Evolutionary conservation across 1,284 basidiomycete species (phyloP), one percentile per base, ranked within the genome.

Genomic region (Cryptococcus sp.): DNA sequence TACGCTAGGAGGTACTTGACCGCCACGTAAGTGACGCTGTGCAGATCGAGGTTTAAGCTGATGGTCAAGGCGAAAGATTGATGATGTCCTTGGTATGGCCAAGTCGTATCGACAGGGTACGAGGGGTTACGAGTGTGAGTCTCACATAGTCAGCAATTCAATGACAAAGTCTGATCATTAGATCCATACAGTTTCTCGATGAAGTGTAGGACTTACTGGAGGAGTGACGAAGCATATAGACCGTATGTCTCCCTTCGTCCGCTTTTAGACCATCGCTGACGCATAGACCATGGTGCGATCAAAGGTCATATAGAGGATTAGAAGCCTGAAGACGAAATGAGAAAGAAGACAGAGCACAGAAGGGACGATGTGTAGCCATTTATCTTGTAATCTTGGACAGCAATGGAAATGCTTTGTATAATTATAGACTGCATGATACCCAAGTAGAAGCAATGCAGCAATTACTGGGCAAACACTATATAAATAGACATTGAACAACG

Each of bases 71-170:
- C 56, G 57, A 45, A 75, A 75, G 55, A 58, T 75, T 9, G 50
- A 55, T 4, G 61, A 69, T 34, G 55, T 73, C 43, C 37, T 73
- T 18, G 39, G 56, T n/a, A 65, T 75, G 48, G 67, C 62, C 3
- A 67, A 72, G 21, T 56, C 59, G 52, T 64, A 75, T 55, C 54
- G 61, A 7, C 36, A 56, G 9, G 73, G 71, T 2, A 50, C 52
- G 3, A 53, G 73, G 32, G 73, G 73, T 0, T 75, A 75, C 40
- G 67, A 70, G 28, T 60, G 66, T 72, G 48, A 60, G 71, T 66
- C 3, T 9, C 13, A 22, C 5, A 7, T 24, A 9, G 28, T 28
- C 11, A 28, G 5, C 28, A 25, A 11, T 36, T 7, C 10, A 25
- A 10, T 10, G 16, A 16, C 7, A 7, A 41, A 37, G 45, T 50